phyloP scores from a whole-genome alignment of 2,329 filamentous ascomycete species.

The Ophiostoma sp. region DNA sequence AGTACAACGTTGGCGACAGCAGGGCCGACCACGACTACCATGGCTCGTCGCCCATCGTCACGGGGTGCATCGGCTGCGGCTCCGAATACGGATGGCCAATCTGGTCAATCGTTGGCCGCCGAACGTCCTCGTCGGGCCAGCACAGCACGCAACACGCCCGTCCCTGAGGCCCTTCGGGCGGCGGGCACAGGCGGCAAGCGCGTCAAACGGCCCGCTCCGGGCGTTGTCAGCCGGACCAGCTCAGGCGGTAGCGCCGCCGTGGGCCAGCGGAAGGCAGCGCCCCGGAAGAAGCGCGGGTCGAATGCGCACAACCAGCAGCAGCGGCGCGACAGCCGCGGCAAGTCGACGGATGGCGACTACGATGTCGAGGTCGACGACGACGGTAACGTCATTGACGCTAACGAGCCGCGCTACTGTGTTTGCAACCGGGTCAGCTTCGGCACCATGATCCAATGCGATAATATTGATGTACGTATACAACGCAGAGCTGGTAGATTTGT shows the following conservation, averaged over 20 bases:
- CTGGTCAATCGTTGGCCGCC: conserved; percentile 45
- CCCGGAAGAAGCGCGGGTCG: conserved; percentile 60
- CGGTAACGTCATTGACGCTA: conserved; percentile 68
- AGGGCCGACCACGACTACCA: neutral
- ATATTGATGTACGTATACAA: conserved; percentile 62
- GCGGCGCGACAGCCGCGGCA: conserved; percentile 42
- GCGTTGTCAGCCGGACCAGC: conserved; percentile 65
- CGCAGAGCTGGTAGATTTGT: neutral
- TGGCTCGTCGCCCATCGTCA: conserved; percentile 31
- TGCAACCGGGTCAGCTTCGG: conserved; percentile 81
- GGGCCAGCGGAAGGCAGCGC: conserved; percentile 69
- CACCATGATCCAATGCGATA: conserved; percentile 81
- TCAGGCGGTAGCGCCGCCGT: conserved; percentile 66
- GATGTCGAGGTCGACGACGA: conserved; percentile 58
- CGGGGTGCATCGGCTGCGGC: conserved; percentile 36
- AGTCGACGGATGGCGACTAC: conserved; percentile 45
- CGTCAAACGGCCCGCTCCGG: conserved; percentile 69
- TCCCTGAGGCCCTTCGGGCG: conserved; percentile 47
- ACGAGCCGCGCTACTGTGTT: conserved; percentile 74
- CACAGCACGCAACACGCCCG: conserved; percentile 59
- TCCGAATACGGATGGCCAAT: conserved; percentile 46
- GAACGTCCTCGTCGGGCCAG: conserved; percentile 58
- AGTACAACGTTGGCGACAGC: neutral
- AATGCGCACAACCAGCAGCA: conserved; percentile 25
- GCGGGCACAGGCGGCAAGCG: conserved; percentile 48